These are phyloP conservation scores for Ecytonucleospora hepatopenaei DNA, from an alignment of 371 early-diverging fungal genomes.

Conservation along the genomic window DNA sequence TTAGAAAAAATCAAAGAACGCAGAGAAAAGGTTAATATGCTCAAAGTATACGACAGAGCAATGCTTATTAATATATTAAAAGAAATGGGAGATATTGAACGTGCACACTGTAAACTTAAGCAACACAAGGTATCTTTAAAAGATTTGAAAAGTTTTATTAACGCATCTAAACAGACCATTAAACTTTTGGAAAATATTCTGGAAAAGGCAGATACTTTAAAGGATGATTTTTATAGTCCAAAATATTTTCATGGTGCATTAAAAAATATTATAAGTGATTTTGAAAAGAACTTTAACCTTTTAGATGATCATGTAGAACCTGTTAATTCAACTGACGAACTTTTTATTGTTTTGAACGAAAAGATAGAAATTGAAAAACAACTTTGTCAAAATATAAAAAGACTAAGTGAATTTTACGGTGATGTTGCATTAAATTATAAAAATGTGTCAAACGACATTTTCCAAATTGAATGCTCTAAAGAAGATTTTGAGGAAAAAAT, in stretches of 20 bases:
- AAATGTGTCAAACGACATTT: conserved; percentile 75
- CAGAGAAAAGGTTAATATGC: conserved; percentile 66
- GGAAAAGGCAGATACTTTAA: neutral
- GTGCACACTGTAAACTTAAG: conserved; percentile 74
- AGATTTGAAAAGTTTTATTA: conserved; percentile 38
- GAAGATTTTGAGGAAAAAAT: conserved; percentile 50
- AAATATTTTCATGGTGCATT: neutral
- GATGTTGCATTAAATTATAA: conserved; percentile 58
- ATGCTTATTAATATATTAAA: conserved; percentile 43
- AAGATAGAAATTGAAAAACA: conserved; percentile 24
- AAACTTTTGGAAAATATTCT: conserved; percentile 5
- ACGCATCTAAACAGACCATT: neutral
- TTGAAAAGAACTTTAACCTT: neutral
- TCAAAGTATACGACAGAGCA: neutral
- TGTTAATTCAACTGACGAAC: conserved; percentile 33
- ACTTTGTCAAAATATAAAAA: conserved; percentile 15
- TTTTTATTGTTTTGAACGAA: conserved; percentile 16
- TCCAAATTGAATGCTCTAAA: conserved; percentile 74
- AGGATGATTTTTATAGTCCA: neutral
- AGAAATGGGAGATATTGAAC: conserved; percentile 74
- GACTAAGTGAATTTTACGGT: conserved; percentile 59
- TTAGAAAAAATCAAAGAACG: conserved; percentile 66
- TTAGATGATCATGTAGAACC: conserved; percentile 26
- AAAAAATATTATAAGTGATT: neutral
- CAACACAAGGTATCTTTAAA: conserved; percentile 64